phyloP scores from a whole-genome alignment of 2,329 filamentous ascomycete genomes.

The Lasiodiplodia hormozganensis region DNA sequence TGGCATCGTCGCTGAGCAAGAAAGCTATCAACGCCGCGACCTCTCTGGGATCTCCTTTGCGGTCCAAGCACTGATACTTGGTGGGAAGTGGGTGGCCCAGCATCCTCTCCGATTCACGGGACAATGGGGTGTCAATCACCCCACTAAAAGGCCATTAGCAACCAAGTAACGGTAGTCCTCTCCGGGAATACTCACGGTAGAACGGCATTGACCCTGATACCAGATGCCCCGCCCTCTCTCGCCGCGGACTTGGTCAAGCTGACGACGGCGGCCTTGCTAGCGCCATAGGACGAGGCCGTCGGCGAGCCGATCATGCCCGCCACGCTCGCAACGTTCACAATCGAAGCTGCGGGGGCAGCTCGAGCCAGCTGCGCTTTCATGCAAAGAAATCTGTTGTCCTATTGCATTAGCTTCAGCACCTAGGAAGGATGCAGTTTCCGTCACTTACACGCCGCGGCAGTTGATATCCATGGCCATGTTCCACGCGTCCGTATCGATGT shows the following conservation, averaged over 20 bases:
- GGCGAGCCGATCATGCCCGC: slow-evolving; percentile 37
- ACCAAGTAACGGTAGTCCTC: background rate
- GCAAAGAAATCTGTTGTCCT: background rate
- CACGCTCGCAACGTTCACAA: slow-evolving; percentile 33
- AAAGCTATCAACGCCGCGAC: slow-evolving; percentile 50
- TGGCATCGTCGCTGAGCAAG: slow-evolving; percentile 50
- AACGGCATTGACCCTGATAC: slow-evolving; percentile 34
- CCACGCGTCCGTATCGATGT: background rate
- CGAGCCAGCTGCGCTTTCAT: background rate
- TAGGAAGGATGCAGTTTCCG: too few species aligned
- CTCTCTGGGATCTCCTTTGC: slow-evolving; percentile 35
- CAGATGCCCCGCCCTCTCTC: slow-evolving; percentile 34
- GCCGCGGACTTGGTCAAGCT: slow-evolving; percentile 42
- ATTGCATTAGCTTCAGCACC: too few species aligned
- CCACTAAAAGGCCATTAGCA: background rate
- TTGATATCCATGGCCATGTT: slow-evolving; percentile 27
- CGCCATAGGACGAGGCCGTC: slow-evolving; percentile 38
- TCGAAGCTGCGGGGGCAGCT: background rate
- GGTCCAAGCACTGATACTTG: slow-evolving; percentile 18
- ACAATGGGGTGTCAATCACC: background rate
- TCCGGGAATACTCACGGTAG: slow-evolving; percentile 29
- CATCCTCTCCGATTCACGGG: background rate
- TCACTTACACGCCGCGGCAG: slow-evolving; percentile 29
- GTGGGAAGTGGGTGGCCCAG: background rate
- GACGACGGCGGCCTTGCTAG: slow-evolving; percentile 44